Evolutionary conservation across 2,329 filamentous ascomycete genomes (phyloP).

Genomic region (Aspergillus alliaceus): DNA sequence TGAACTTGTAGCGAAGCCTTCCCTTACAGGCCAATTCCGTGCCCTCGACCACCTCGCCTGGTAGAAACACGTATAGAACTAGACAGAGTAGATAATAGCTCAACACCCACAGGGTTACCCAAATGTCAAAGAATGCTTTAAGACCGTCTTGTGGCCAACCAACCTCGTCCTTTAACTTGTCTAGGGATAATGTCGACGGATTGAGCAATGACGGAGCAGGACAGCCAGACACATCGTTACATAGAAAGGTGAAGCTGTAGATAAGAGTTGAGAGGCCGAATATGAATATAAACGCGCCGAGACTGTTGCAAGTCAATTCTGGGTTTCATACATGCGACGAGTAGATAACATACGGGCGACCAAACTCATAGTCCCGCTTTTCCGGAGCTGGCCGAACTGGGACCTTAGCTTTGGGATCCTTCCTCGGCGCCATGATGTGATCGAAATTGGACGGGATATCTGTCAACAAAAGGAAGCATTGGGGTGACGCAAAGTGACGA

Average conservation of each 20-base stretch:
- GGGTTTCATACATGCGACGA: not conserved
- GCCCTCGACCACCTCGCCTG: conserved; percentile 70
- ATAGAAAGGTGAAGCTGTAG: conserved; percentile 78
- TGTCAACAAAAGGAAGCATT: too few relatives aligned
- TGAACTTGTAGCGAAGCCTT: conserved; percentile 78
- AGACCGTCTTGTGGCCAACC: conserved; percentile 77
- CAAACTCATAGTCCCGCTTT: conserved; percentile 49
- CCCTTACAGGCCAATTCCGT: conserved; percentile 69
- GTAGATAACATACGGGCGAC: conserved; percentile 43
- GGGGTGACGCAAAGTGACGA: too few relatives aligned
- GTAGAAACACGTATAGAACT: conserved; percentile 74
- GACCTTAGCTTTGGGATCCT: conserved; percentile 27
- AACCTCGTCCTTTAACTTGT: conserved; percentile 73
- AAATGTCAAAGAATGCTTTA: conserved; percentile 66
- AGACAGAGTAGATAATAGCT: conserved; percentile 78
- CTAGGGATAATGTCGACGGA: conserved; percentile 69
- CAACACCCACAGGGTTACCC: conserved; percentile 68
- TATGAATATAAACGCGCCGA: conserved; percentile 74
- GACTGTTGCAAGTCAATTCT: conserved; percentile 49
- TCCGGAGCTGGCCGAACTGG: conserved; percentile 38
- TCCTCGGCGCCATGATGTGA: conserved; percentile 33
- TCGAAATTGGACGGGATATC: too few relatives aligned
- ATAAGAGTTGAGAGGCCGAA: conserved; percentile 77
- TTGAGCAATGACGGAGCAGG: conserved; percentile 77
- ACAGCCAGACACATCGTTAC: conserved; percentile 91